phyloP scores from a whole-genome alignment of 2,329 filamentous ascomycete genomes.

The Aureobasidium sp. region DNA sequence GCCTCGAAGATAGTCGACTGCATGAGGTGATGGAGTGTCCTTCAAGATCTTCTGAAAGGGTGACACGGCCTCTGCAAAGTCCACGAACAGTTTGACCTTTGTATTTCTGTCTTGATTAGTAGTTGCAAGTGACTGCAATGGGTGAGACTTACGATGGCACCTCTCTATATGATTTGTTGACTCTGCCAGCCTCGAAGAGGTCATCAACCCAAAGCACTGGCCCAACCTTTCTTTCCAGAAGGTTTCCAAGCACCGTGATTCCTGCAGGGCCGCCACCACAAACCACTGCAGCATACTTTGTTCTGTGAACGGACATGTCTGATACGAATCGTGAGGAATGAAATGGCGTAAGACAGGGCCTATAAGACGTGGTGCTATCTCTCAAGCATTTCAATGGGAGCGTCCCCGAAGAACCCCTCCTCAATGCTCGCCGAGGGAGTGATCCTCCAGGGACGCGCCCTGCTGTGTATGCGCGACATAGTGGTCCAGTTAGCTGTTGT shows the following conservation, averaged over 20 bases:
- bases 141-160: constrained; percentile 44
- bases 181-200: constrained; percentile 39
- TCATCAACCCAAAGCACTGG: constrained; percentile 54
- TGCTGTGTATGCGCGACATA: constrained; percentile 4
- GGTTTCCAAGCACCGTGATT: constrained; percentile 52
- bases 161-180: constrained; percentile 47
- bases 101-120: constrained; percentile 40
- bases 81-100: constrained; percentile 51
- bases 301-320: constrained; percentile 18
- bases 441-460: neutral
- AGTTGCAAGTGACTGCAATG: constrained; percentile 1
- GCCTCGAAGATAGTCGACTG: constrained; percentile 44
- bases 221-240: constrained; percentile 45
- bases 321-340: neutral
- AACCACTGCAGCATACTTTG: constrained; percentile 45
- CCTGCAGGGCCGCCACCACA: constrained; percentile 53
- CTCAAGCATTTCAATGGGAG: neutral
- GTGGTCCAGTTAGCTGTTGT: neutral
- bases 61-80: constrained; percentile 46
- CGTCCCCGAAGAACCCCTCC: constrained; percentile 8
- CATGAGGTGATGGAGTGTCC: constrained; percentile 43
- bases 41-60: constrained; percentile 47
- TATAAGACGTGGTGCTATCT: constrained; percentile 1
- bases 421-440: neutral
- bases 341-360: neutral